Evolutionary conservation across 148 eudicot genomes (phyloP).

Genomic region (Camellia japonica): DNA sequence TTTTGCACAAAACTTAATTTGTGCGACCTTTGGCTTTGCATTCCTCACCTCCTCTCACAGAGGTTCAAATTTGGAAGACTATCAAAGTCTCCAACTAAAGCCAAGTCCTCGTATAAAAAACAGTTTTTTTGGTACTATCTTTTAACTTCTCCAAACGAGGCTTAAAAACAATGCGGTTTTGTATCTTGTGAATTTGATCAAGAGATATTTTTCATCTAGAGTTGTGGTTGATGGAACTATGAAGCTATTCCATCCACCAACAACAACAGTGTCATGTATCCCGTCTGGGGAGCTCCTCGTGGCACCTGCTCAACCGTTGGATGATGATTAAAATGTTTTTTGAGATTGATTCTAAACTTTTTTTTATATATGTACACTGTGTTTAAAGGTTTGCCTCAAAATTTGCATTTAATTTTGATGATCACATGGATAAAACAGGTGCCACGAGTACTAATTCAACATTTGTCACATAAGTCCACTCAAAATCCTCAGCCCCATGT

Average conservation of each 20-base stretch:
- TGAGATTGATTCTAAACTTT: conserved; percentile 11
- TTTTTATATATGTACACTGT: not conserved
- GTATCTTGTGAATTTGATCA: too few species aligned
- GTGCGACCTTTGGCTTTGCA: too few species aligned
- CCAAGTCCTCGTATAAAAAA: too few species aligned
- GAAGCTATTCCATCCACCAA: not conserved
- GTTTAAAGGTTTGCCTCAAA: conserved; percentile 8
- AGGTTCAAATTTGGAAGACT: too few species aligned
- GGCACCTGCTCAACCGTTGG: conserved; percentile 14
- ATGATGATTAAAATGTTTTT: not conserved
- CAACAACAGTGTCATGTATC: not conserved
- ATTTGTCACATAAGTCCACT: conserved; percentile 23
- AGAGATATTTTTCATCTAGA: too few species aligned
- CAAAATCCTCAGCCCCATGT: conserved; percentile 16
- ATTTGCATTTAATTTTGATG: conserved; percentile 18
- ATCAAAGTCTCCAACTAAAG: too few species aligned
- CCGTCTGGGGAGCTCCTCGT: not conserved
- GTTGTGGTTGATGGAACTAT: too few species aligned
- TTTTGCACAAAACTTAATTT: too few species aligned
- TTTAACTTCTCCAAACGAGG: too few species aligned
- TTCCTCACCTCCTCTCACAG: too few species aligned
- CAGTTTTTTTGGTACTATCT: too few species aligned
- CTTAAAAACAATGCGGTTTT: too few species aligned
- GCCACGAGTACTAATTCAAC: conserved; percentile 30
- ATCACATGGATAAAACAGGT: conserved; percentile 28